phyloP scores from a whole-genome alignment of 441 rosid genomes.

The Corymbia calophylla region DNA sequence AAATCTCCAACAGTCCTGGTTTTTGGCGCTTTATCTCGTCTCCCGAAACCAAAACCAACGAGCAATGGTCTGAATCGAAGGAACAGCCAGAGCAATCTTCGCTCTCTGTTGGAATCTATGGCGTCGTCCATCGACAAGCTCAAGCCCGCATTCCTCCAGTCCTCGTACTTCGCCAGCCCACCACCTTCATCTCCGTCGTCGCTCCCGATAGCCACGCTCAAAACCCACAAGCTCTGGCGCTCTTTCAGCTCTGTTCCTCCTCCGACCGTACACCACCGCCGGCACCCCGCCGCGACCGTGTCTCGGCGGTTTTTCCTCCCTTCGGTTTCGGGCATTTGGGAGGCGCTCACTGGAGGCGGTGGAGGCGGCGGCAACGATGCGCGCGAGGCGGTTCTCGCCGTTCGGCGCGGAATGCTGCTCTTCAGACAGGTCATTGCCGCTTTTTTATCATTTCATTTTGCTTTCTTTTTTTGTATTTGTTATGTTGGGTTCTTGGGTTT shows the following conservation, averaged over 20 bases:
- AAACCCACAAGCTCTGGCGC: not conserved
- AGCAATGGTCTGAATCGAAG: rapidly evolving
- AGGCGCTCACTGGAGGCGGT: slow-evolving; percentile 72
- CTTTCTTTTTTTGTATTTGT: not conserved
- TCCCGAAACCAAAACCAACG: not conserved
- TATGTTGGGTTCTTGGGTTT: not conserved
- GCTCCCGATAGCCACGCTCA: slow-evolving; percentile 4
- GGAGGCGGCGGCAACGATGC: slow-evolving; percentile 19
- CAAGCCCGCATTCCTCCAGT: slow-evolving; percentile 15
- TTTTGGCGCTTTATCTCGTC: not conserved
- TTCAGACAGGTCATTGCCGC: slow-evolving; percentile 51
- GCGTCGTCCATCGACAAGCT: slow-evolving; percentile 22
- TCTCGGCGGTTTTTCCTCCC: slow-evolving; percentile 63
- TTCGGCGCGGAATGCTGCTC: slow-evolving; percentile 73
- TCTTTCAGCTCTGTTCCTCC: slow-evolving; percentile 15
- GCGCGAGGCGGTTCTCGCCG: slow-evolving; percentile 51
- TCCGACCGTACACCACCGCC: slow-evolving; percentile 19
- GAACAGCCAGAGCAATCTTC: not conserved
- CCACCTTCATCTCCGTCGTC: slow-evolving; percentile 5
- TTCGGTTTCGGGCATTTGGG: slow-evolving; percentile 79
- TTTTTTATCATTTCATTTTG: not conserved
- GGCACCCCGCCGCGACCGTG: slow-evolving; percentile 14
- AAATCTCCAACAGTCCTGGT: not conserved
- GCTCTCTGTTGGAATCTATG: slow-evolving; percentile 19
- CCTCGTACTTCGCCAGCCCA: slow-evolving; percentile 8